Conservation (phyloP, 495 filamentous ascomycete species). For the Lophiotrema nucula region DNA sequence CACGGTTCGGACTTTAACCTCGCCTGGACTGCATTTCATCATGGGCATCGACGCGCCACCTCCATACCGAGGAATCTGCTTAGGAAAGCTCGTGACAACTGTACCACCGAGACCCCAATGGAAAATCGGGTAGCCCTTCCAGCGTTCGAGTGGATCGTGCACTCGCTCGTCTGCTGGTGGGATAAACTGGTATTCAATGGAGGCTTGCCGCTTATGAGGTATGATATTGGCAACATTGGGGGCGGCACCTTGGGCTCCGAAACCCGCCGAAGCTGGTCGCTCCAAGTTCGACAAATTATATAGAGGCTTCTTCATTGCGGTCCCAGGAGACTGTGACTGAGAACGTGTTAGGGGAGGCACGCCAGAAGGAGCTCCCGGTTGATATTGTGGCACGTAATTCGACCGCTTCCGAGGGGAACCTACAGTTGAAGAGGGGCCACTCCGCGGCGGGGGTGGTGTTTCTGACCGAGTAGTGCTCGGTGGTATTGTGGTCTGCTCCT, state of each 20-base stretch:
- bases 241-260: conserved; percentile 20
- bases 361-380: conserved; percentile 32
- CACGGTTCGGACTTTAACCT: conserved; percentile 70
- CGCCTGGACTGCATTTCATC: conserved; percentile 81
- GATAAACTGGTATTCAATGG: conserved; percentile 44
- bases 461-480: conserved; percentile 19
- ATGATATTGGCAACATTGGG: conserved; percentile 50
- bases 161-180: conserved; percentile 77
- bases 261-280: conserved; percentile 64
- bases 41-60: conserved; percentile 68
- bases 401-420: conserved; percentile 52
- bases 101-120: conserved; percentile 85
- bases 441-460: conserved; percentile 24
- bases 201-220: conserved; percentile 42
- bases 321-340: conserved; percentile 80
- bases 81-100: conserved; percentile 82
- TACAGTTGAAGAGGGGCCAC: conserved; percentile 44
- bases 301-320: conserved; percentile 52
- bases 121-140: conserved; percentile 85
- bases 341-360: conserved; percentile 65
- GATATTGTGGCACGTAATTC: conserved; percentile 44
- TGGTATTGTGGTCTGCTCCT: conserved; percentile 19
- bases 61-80: conserved; percentile 81
- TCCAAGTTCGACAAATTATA: conserved; percentile 48
- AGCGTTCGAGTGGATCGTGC: conserved; percentile 75